Conservation (phyloP, 2,329 filamentous ascomycete genomes). For the Myotisia sp. region DNA sequence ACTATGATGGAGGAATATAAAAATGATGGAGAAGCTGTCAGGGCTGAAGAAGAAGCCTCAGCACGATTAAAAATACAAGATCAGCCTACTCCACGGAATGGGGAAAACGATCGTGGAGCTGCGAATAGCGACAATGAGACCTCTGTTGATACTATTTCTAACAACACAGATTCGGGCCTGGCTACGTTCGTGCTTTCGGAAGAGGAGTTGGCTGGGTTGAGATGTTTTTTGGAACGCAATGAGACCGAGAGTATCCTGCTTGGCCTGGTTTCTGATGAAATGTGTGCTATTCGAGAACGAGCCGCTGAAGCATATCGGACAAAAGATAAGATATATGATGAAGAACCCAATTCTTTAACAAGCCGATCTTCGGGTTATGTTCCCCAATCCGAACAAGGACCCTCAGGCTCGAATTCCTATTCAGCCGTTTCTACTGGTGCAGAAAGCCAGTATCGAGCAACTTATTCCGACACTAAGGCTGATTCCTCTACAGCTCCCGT, state of each 20-base stretch:
- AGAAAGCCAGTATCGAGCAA: no score
- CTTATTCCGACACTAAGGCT: no score
- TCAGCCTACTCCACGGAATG: no score
- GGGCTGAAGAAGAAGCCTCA: conserved; percentile 43
- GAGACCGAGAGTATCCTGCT: conserved; percentile 10
- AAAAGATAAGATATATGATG: no score
- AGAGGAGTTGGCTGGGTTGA: conserved; percentile 5
- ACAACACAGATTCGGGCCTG: conserved; percentile 4
- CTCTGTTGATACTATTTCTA: not conserved
- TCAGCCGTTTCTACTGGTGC: no score
- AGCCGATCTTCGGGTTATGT: not conserved
- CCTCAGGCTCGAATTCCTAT: no score
- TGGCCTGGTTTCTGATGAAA: conserved; percentile 7
- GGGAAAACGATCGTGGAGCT: no score
- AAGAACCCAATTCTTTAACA: no score
- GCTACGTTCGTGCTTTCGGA: conserved; percentile 6
- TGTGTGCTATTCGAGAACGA: conserved; percentile 7
- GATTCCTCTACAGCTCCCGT: no score
- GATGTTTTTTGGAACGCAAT: conserved; percentile 8
- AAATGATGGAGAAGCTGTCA: conserved; percentile 59
- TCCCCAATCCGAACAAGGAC: not conserved
- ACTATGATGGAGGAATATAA: conserved; percentile 90
- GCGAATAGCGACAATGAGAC: not conserved
- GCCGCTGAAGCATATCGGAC: conserved; percentile 2
- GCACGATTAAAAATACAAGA: no score